Evolutionary conservation across 208 protist species (phyloP), one percentile per base, ranked within the genome.

Genomic region (Crithidia sp.): DNA sequence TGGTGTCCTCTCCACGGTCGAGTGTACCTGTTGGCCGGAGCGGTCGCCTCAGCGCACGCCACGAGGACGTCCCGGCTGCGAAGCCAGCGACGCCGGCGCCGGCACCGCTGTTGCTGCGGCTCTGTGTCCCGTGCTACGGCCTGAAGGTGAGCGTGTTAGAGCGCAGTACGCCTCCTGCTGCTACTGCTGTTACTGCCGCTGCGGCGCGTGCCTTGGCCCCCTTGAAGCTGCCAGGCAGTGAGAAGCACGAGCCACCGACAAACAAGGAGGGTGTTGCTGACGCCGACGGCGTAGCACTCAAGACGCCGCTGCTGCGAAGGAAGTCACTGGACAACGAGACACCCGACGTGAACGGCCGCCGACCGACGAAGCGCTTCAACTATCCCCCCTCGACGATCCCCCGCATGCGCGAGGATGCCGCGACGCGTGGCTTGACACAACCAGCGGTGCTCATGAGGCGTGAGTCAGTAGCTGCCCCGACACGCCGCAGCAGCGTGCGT

Each of bases 351-450:
- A 52, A 40, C 40, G 52, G 7, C 0, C 64, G 65, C 16, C 66
- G 59, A 0, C 37, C 19, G 6, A 62, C 59, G 12, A n/a, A 45
- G 8, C 50, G 59, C 40, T 56, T 50, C 17, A 57, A 9, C 43
- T 68, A 40, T 36, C 59, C 28, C 8, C 45, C 66, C 14, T 49
- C 60, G 49, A 54, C 60, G 10, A 67, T 74, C 9, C 74, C 74
- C 7, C 74, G 74, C 52, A 74, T 79, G 74, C 67, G 74, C 67
- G 74, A 79, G 55, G 74, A 79, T 40, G 74, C 74, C 36, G 52
- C 74, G 5, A 79, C 74, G 44, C 74, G 74, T 17, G 74, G 74
- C 14, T 16, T 79, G 45, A 79, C 74, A 47, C 74, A 71, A 17
- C 74, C 74, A 6, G 67, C 62, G 44, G 41, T 79, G 53, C 19